Evolutionary conservation across 2,329 filamentous ascomycete species (phyloP).

Genomic region (Diaporthe longicolla): DNA sequence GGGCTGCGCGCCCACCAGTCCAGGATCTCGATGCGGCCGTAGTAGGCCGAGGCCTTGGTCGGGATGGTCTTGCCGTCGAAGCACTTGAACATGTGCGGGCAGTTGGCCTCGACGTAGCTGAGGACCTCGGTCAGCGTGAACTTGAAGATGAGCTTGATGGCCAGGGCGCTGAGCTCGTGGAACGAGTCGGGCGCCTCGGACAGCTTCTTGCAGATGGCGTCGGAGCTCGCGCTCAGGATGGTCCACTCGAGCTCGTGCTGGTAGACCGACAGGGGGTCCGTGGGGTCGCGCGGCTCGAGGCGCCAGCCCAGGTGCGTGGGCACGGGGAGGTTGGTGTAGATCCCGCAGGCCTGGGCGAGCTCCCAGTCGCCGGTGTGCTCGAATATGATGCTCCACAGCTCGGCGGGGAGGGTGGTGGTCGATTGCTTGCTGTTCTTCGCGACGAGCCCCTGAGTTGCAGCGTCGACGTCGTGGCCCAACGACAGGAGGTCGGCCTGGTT

Average conservation of each 20-base stretch:
- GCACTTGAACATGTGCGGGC: conserved; percentile 83
- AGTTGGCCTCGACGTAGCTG: conserved; percentile 73
- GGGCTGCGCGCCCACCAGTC: conserved; percentile 92
- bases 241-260: conserved; percentile 88
- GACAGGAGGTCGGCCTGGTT: conserved; percentile 83
- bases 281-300: conserved; percentile 68
- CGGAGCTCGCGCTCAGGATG: conserved; percentile 79
- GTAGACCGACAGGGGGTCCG: conserved; percentile 78
- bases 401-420: conserved; percentile 76
- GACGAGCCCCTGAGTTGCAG: conserved; percentile 57
- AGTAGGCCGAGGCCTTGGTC: conserved; percentile 89
- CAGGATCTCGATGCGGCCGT: conserved; percentile 85
- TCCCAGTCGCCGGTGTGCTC: conserved; percentile 93
- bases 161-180: conserved; percentile 80
- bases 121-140: conserved; percentile 88
- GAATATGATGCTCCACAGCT: conserved; percentile 91
- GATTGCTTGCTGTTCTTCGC: conserved; percentile 52
- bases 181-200: conserved; percentile 79
- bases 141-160: conserved; percentile 91
- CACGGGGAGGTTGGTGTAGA: conserved; percentile 82
- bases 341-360: conserved; percentile 82
- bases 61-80: conserved; percentile 89
- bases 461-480: conserved; percentile 79
- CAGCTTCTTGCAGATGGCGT: conserved; percentile 81
- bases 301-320: conserved; percentile 76